Conservation (phyloP, 208 protist species). For the Trypanosoma brucei region DNA sequence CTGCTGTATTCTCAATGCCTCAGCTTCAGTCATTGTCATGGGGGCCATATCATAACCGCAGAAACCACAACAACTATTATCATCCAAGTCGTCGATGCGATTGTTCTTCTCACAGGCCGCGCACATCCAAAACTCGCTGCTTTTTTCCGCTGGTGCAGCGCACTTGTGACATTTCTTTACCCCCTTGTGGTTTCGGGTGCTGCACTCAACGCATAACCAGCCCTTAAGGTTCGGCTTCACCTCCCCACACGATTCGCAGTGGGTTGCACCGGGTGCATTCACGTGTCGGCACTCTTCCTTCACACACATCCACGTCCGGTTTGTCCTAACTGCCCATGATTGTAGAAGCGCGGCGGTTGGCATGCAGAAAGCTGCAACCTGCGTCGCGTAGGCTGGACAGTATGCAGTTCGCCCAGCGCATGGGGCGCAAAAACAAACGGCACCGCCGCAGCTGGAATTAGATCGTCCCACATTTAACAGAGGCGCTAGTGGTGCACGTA, state of each 20-base stretch:
- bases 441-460: no score
- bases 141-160: constrained; percentile 28
- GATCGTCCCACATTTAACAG: no score
- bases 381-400: not conserved
- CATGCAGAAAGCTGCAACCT: constrained; percentile 1
- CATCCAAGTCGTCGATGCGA: constrained; percentile 75
- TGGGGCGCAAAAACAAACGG: no score
- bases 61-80: constrained; percentile 82
- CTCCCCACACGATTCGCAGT: constrained; percentile 52
- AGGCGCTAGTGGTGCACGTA: no score
- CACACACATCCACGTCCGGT: constrained; percentile 79
- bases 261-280: constrained; percentile 23
- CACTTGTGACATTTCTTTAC: constrained; percentile 79
- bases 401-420: not conserved
- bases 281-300: constrained; percentile 59
- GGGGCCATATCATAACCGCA: constrained; percentile 89
- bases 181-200: constrained; percentile 56
- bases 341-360: constrained; percentile 29
- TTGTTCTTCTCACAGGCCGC: constrained; percentile 84
- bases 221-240: constrained; percentile 61
- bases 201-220: constrained; percentile 77
- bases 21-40: constrained; percentile 41
- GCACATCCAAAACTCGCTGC: constrained; percentile 81
- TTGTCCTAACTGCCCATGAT: constrained; percentile 49
- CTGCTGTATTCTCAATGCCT: constrained; percentile 32